Evolutionary conservation across 78 protist genomes (phyloP), one percentile per base, ranked within the genome.

Genomic region (Paratrimastix pyriformis): DNA sequence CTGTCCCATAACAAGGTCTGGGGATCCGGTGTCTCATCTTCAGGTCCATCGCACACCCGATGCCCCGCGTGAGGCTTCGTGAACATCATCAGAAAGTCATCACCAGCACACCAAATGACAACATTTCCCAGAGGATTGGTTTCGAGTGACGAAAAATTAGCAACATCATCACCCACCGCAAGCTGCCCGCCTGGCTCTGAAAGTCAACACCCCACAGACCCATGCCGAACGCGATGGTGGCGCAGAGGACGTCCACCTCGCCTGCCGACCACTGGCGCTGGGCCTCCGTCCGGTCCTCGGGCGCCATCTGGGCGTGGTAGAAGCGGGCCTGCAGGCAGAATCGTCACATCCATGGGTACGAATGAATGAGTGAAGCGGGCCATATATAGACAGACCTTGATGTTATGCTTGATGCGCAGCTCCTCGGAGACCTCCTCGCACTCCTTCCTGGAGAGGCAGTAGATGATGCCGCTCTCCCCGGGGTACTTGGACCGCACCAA

Each of bases 171-270:
- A n/a, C n/a, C n/a, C n/a, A n/a, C n/a, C n/a, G n/a, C n/a, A n/a
- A n/a, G n/a, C n/a, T n/a, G n/a, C n/a, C n/a, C n/a, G n/a, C n/a
- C n/a, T n/a, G n/a, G n/a, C n/a, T n/a, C n/a, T n/a, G n/a, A n/a
- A n/a, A n/a, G n/a, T n/a, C n/a, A n/a, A n/a, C n/a, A n/a, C n/a
- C n/a, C n/a, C n/a, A 44, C n/a, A n/a, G n/a, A n/a, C 98, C 99
- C 96, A 95, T 90, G 45, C 99, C 99, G 68, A 97, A 97, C 2
- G 99, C 98, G 42, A 97, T 87, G 30, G 99, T 97, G 32, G 98
- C 97, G 29, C 73, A 62, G 30, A 97, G 80, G 57, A 97, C 87
- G 40, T 76, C 65, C 26, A 78, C 8, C 30, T 66, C n/a, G 35
- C 85, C 94, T 6, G 40, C 39, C 72, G 57, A 54, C 97, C 97